A percentile compares a stretch with the other conserved stretches of the same genome.
Conservation (phyloP, 2,329 filamentous ascomycete species). For the Huntiella abstrusa region DNA sequence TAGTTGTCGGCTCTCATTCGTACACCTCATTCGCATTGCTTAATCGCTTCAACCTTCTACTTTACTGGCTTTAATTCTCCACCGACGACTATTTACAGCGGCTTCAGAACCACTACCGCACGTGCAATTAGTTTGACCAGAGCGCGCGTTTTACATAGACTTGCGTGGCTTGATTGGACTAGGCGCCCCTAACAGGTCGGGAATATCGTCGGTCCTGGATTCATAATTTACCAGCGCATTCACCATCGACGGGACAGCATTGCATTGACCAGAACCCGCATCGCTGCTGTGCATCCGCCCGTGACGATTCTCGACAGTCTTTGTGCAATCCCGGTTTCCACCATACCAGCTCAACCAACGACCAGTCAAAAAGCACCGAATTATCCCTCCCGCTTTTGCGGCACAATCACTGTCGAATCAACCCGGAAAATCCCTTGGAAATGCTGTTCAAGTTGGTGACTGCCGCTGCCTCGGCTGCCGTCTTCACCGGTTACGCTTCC, state of each 20-base stretch:
- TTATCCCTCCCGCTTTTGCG: not conserved
- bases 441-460: conserved; percentile 13
- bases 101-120: not conserved
- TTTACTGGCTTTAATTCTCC: no score
- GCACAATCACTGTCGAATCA: not conserved
- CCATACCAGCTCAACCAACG: not conserved
- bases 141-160: not conserved
- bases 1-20: no score
- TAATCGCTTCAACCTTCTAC: no score
- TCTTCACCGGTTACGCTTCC: conserved; percentile 15
- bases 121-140: not conserved
- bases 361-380: not conserved
- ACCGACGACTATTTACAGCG: no score
- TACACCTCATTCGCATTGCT: no score
- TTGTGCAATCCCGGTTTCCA: not conserved
- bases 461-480: conserved; percentile 5
- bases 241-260: no score
- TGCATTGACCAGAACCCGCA: no score
- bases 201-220: no score
- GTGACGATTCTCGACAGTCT: no score
- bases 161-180: not conserved
- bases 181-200: no score
- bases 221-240: no score
- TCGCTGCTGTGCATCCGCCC: no score
- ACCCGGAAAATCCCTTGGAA: conserved; percentile 1